Evolutionary conservation across 1,284 basidiomycete genomes (phyloP), one percentile per base, ranked within the genome.

Genomic region (Porogramme epimiltina): DNA sequence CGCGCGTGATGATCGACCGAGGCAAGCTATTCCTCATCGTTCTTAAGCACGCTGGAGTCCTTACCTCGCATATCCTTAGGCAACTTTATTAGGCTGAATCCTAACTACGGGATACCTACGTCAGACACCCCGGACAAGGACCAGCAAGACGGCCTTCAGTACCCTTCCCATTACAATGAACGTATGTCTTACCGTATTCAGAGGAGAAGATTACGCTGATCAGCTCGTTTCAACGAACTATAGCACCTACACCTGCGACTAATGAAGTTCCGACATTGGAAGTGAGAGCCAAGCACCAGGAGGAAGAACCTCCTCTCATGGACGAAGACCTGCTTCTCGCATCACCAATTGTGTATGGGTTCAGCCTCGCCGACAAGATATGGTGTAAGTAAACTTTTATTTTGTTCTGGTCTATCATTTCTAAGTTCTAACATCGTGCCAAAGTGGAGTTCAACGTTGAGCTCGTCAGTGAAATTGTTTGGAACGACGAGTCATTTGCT

Each of bases 341-440:
- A 0, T 73, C 82, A 2, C 77, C 81, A 0, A 68, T 80, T 39
- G 74, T 84, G 1, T 82, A 79, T 50, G 83, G 81, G 0, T 86
- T 84, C 65, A 82, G 79, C 62, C 68, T 84, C 33, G 59, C 70
- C 2, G 82, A 83, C 59, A 84, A 85, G 60, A 61, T 77, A 9
- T 85, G 83, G 83, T 65, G 82, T 81, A 62, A 51, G 79, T 72
- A 15, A 8, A 8, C 13, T 18, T 6, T n/a, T 6, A 37, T 37
- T n/a, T 9, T 13, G n/a, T n/a, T n/a, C n/a, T n/a, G 10, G 34
- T 10, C 5, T 37, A 31, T 31, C 28, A 31, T 31, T 5, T 6
- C 16, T n/a, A 16, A 5, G 9, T 6, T 6, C 34, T 37, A n/a
- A 37, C n/a, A 6, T 13, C n/a, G 34, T 18, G 10, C 41, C 25